Base-by-base conservation (phyloP, 768 basidiomycete genomes). In the Phanerochaete sordida region DNA sequence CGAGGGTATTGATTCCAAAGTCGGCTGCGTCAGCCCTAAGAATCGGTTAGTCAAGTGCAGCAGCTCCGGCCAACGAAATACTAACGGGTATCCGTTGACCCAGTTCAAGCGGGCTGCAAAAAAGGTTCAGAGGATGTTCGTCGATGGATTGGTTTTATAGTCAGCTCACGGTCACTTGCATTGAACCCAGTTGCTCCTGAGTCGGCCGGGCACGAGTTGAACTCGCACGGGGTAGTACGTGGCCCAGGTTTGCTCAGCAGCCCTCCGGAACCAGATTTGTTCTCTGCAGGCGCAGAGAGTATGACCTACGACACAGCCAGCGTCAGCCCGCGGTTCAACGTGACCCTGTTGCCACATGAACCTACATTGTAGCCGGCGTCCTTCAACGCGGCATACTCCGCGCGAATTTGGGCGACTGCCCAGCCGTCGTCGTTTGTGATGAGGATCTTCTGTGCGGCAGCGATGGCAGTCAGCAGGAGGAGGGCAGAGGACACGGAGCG, bases 211-310 rank as follows among this genome's bases (percentile, higher is more conserved):
- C 79, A 81, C 23, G 76, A 74, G 57, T 77, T 64, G 60, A 77
- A 80, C 59, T 81, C 73, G 68, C 78, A 81, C 7, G 75, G 69
- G 6, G 59, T 47, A 1, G 64, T 69, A 11, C 77, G 64, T 8
- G 68, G 59, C 7, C 64, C 65, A 0, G 79, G 74, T 8, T 74
- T 62, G 7, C 68, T 64, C 4, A 76, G 75, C 2, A 72, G 73
- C 3, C 77, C 78, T 12, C 81, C 79, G 1, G 79, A 76, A 8
- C 80, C 81, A 15, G 79, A 81, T 60, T 75, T 64, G 64, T 82
- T 76, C 44, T 73, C 69, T 7, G 81, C 77, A 0, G 81, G 81
- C 5, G 74, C 73, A 16, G 80, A 82, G 2, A 83, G 66, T n/a
- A 81, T 66, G 16, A 78, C 76, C 78, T 80, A 47, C 8, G 35